Evolutionary conservation across 2,329 filamentous ascomycete genomes (phyloP).

Genomic region (Zasmidium citrigriseum): DNA sequence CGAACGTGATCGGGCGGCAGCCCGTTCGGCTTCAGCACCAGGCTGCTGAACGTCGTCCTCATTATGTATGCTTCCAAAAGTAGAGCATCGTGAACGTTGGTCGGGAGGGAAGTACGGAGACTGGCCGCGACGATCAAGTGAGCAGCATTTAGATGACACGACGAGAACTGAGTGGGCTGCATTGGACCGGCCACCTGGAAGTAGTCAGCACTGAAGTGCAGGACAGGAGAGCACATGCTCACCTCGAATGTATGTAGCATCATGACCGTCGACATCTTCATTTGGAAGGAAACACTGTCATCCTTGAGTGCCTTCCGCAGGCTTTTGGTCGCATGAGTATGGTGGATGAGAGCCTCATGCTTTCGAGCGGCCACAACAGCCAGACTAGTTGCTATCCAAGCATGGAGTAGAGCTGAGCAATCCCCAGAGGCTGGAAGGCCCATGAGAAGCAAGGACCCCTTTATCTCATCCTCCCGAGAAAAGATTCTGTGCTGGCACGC

Average conservation of each 20-base stretch:
- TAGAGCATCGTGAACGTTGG: constrained; percentile 14
- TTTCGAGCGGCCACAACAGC: constrained; percentile 12
- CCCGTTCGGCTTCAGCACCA: constrained; percentile 16
- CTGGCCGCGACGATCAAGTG: too few species aligned
- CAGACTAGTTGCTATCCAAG: constrained; percentile 21
- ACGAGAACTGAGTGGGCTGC: too few species aligned
- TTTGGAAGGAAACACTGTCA: constrained; percentile 5
- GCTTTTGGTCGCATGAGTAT: constrained; percentile 12
- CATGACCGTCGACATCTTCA: constrained; percentile 21
- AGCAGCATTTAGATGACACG: too few species aligned
- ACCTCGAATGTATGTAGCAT: constrained; percentile 23
- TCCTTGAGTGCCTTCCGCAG: too few species aligned
- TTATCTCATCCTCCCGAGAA: constrained; percentile 12
- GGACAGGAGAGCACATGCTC: neutral
- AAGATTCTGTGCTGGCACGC: constrained; percentile 19
- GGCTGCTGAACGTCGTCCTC: constrained; percentile 17
- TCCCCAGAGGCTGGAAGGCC: constrained; percentile 13
- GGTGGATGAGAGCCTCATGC: constrained; percentile 19
- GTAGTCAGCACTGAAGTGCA: too few species aligned
- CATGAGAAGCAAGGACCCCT: constrained; percentile 13
- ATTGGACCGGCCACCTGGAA: too few species aligned
- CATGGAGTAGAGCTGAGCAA: constrained; percentile 20
- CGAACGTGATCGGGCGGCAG: constrained; percentile 3
- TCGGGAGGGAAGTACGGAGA: neutral
- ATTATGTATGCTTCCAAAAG: constrained; percentile 26